Evolutionary conservation across 192 early-diverging fungal species (phyloP).

Genomic region (Diversispora eburnea): DNA sequence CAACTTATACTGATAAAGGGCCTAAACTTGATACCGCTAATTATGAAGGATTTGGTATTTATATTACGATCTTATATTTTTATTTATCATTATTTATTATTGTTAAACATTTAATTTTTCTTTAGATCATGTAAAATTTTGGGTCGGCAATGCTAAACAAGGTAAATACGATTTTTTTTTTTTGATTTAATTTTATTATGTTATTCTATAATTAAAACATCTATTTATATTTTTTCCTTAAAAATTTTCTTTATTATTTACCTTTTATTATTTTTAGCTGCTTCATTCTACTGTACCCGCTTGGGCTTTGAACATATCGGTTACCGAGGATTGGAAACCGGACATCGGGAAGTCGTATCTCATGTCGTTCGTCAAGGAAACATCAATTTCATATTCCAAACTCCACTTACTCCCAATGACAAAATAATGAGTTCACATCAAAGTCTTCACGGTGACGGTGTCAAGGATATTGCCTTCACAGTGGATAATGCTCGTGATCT

Average conservation of each 20-base stretch:
- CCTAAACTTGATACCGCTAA: constrained; percentile 59
- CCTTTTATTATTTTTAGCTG: constrained; percentile 48
- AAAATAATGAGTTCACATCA: constrained; percentile 63
- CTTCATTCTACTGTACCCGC: constrained; percentile 86
- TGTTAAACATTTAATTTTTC: not conserved
- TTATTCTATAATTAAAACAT: not conserved
- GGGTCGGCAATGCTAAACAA: constrained; percentile 50
- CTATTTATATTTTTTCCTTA: not conserved
- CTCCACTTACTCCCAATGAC: constrained; percentile 81
- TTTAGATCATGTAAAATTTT: constrained; percentile 42
- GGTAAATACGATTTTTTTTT: not conserved
- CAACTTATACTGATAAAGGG: constrained; percentile 59
- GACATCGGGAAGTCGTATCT: constrained; percentile 75
- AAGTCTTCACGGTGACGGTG: constrained; percentile 87
- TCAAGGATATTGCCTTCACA: constrained; percentile 92
- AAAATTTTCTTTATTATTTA: not conserved
- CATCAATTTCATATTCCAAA: constrained; percentile 88
- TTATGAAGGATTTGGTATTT: constrained; percentile 56
- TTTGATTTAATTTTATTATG: too few relatives aligned
- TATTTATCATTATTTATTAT: not conserved
- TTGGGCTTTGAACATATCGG: constrained; percentile 92
- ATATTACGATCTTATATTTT: not conserved
- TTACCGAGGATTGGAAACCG: constrained; percentile 96
- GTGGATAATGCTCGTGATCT: constrained; percentile 80
- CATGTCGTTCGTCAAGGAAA: constrained; percentile 85